Conservation (phyloP, 257 asterid genomes). For the Vinca minor region DNA sequence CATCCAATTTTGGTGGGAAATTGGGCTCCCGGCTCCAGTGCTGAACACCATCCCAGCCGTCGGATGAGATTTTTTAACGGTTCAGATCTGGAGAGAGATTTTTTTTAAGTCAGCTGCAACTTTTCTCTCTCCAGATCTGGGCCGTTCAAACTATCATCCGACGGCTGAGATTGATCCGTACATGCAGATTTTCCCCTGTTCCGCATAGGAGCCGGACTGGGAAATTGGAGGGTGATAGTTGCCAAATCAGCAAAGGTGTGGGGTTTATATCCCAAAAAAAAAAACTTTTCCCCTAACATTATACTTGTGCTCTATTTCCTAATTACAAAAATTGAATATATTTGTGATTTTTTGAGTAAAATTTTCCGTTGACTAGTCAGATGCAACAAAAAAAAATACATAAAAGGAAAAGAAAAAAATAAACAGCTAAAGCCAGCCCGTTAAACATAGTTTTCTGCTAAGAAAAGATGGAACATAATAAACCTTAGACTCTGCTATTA, state of each 20-base stretch:
- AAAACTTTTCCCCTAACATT: not conserved
- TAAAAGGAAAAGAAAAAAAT: not conserved
- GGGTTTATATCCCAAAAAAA: not conserved
- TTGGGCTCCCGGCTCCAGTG: no score
- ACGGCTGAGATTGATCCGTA: no score
- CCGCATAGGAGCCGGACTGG: no score
- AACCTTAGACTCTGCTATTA: slow-evolving; percentile 13
- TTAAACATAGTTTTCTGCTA: slow-evolving; percentile 16
- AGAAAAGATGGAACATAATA: slow-evolving; percentile 5
- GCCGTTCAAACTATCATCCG: no score
- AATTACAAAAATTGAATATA: no score
- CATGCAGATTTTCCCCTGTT: no score
- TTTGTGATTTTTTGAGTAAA: slow-evolving; percentile 6
- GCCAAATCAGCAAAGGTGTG: not conserved
- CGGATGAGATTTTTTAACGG: no score
- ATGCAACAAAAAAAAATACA: not conserved
- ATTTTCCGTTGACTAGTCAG: not conserved
- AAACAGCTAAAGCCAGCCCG: slow-evolving; percentile 10
- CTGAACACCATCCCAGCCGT: no score
- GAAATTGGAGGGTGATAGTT: not conserved
- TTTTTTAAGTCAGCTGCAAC: no score
- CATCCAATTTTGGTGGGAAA: not conserved
- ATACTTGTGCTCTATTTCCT: no score
- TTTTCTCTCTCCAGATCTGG: no score
- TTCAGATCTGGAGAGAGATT: no score